Percentiles rank a stretch among this genome's conserved stretches.
phyloP scores from a whole-genome alignment of 1,284 basidiomycete genomes.

The Boletellus deceptivus region DNA sequence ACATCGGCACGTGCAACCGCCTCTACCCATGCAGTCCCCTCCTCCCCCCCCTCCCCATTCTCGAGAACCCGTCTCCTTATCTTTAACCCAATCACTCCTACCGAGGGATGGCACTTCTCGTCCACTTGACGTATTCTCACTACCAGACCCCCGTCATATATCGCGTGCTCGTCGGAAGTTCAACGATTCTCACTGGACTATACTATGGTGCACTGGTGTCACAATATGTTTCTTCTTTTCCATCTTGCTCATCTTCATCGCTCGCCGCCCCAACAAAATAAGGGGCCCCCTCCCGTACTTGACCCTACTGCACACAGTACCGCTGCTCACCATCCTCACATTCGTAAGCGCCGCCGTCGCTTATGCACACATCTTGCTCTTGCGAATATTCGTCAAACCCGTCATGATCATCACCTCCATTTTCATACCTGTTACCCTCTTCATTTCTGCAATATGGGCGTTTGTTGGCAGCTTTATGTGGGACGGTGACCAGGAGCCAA shows the following conservation, averaged over 20 bases:
- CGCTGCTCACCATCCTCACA: conserved; percentile 78
- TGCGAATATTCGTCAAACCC: conserved; percentile 78
- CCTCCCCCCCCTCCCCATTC: conserved; percentile 37
- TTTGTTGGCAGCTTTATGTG: conserved; percentile 90
- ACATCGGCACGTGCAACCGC: conserved; percentile 8
- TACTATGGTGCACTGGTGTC: conserved; percentile 60
- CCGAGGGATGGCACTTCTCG: conserved; percentile 63
- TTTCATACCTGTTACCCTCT: conserved; percentile 77
- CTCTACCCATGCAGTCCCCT: conserved; percentile 23
- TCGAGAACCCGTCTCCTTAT: conserved; percentile 49
- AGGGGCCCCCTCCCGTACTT: conserved; percentile 57
- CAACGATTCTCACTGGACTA: conserved; percentile 70
- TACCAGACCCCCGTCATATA: conserved; percentile 69
- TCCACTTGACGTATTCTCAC: conserved; percentile 64
- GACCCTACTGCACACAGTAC: conserved; percentile 79
- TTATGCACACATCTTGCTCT: conserved; percentile 74
- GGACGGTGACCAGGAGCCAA: conserved; percentile 63
- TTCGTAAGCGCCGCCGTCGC: conserved; percentile 69
- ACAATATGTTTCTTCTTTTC: conserved; percentile 59
- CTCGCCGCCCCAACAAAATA: conserved; percentile 39
- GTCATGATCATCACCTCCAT: conserved; percentile 79
- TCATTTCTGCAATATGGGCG: conserved; percentile 83
- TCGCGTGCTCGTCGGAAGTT: conserved; percentile 62
- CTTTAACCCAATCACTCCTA: conserved; percentile 69
- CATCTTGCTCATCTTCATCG: conserved; percentile 61